Conservation (phyloP, 1,139 yeast species). For the Lizanozyma gosingica region DNA sequence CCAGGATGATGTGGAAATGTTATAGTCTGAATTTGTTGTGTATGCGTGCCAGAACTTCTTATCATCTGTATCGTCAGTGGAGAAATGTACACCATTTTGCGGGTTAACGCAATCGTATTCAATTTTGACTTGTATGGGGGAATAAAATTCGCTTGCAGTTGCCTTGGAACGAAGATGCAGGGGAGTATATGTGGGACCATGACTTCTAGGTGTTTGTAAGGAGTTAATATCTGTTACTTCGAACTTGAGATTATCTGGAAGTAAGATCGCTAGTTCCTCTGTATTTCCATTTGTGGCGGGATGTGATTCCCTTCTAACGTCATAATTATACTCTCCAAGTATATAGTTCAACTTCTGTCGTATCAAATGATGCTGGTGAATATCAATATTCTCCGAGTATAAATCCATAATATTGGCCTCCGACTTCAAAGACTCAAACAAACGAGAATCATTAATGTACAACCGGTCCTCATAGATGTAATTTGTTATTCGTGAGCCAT, state of each 20-base stretch:
- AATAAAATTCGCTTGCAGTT: constrained; percentile 38
- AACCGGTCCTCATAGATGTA: constrained; percentile 32
- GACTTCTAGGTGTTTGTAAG: constrained; percentile 37
- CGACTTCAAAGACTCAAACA: constrained; percentile 16
- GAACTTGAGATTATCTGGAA: constrained; percentile 66
- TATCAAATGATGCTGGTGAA: constrained; percentile 56
- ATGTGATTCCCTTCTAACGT: constrained; percentile 16
- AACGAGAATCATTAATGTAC: constrained; percentile 27
- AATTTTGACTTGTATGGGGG: constrained; percentile 66
- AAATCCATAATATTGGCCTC: constrained; percentile 30
- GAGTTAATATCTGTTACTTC: constrained; percentile 48
- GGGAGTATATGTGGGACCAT: constrained; percentile 23
- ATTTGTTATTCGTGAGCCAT: constrained; percentile 27
- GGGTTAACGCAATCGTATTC: constrained; percentile 62
- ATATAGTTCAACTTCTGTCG: constrained; percentile 55
- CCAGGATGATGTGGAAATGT: constrained; percentile 88
- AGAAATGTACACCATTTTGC: constrained; percentile 67
- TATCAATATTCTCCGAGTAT: constrained; percentile 34
- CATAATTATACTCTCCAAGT: constrained; percentile 43
- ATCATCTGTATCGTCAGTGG: constrained; percentile 37
- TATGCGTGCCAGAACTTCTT: constrained; percentile 69
- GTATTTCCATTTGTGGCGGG: constrained; percentile 37
- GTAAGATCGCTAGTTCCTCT: constrained; percentile 57
- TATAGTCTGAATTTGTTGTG: constrained; percentile 71
- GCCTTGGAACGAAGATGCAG: constrained; percentile 26